Percentiles rank a stretch among this genome's conserved stretches.
Conservation (phyloP, 2,329 filamentous ascomycete genomes). For the Claviceps pusilla region DNA sequence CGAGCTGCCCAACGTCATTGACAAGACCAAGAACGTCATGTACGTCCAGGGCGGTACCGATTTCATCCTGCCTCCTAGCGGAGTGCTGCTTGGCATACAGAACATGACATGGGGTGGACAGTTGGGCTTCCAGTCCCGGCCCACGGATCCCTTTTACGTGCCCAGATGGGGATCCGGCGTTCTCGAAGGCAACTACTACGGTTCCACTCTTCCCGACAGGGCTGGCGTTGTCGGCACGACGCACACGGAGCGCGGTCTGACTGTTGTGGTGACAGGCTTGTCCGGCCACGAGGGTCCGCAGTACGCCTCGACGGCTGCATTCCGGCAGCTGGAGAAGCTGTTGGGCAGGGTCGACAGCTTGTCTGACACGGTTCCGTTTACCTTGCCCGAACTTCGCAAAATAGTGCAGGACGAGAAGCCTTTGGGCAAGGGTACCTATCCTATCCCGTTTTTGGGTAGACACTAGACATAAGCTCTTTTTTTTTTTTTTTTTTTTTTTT, state of each 20-base stretch:
- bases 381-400: slow-evolving; percentile 9
- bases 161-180: slow-evolving; percentile 23
- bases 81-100: slow-evolving; percentile 57
- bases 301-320: slow-evolving; percentile 53
- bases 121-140: slow-evolving; percentile 51
- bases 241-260: slow-evolving; percentile 62
- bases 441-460: slow-evolving; percentile 8
- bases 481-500: neutral
- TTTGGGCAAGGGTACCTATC: slow-evolving; percentile 12
- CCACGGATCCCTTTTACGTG: slow-evolving; percentile 50
- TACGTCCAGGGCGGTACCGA: slow-evolving; percentile 60
- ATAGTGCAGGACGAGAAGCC: slow-evolving; percentile 8
- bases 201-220: slow-evolving; percentile 34
- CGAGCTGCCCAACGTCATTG: slow-evolving; percentile 56
- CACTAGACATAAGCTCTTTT: neutral
- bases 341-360: slow-evolving; percentile 52
- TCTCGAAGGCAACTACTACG: slow-evolving; percentile 33
- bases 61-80: slow-evolving; percentile 52
- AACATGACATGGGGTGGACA: slow-evolving; percentile 68
- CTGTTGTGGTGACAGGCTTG: slow-evolving; percentile 48
- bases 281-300: slow-evolving; percentile 55
- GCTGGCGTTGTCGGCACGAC: slow-evolving; percentile 54
- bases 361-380: slow-evolving; percentile 24
- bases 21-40: slow-evolving; percentile 56
- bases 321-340: slow-evolving; percentile 60